phyloP scores from a whole-genome alignment of 495 filamentous ascomycete genomes.

The Podospora fimiseda region DNA sequence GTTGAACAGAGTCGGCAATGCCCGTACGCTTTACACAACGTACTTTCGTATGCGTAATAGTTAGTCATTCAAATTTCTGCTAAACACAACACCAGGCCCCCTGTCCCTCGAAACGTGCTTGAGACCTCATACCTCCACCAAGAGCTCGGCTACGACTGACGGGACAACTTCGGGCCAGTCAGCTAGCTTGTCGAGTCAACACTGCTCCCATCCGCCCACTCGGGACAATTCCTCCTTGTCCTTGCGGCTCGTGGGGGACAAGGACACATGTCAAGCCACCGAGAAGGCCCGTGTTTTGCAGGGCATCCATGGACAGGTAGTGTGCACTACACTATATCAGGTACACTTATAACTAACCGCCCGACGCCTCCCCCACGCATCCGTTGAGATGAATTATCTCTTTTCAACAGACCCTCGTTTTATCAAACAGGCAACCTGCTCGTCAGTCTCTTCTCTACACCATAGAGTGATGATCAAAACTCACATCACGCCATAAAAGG shows the following conservation, averaged over 20 bases:
- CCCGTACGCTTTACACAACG: background rate
- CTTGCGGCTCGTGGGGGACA: constrained; percentile 3
- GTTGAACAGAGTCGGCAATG: background rate
- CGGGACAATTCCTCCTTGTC: constrained; percentile 12
- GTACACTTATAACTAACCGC: no score
- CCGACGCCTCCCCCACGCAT: background rate
- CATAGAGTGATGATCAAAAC: background rate
- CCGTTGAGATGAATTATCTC: background rate
- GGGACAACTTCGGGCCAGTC: constrained; percentile 19
- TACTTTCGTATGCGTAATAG: background rate
- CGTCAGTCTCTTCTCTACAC: background rate
- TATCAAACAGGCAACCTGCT: background rate
- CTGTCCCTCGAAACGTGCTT: background rate
- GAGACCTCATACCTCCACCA: background rate
- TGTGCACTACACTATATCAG: background rate
- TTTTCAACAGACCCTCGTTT: no score
- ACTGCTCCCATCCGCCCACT: constrained; percentile 9
- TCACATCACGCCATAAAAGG: constrained; percentile 2
- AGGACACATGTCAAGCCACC: background rate
- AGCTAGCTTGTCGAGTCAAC: background rate
- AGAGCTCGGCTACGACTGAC: constrained; percentile 5
- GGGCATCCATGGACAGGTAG: background rate
- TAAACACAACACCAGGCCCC: no score
- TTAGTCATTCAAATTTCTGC: no score
- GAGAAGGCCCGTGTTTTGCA: background rate